phyloP scores from a whole-genome alignment of 2,329 filamentous ascomycete genomes.

The Thyridium curvatum region DNA sequence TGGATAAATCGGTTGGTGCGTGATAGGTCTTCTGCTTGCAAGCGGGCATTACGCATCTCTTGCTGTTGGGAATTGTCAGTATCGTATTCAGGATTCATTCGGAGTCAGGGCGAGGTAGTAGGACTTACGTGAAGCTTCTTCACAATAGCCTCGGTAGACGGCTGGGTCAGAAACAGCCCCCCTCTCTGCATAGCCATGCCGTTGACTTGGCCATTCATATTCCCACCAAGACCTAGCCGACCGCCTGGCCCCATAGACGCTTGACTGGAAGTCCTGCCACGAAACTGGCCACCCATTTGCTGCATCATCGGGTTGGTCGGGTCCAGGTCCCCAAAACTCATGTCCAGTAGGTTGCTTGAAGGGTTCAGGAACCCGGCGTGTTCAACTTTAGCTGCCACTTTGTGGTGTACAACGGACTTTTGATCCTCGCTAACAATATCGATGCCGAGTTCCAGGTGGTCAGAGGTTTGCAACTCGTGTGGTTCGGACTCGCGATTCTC shows the following conservation, averaged over 20 bases:
- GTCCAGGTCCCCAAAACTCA: constrained; percentile 90
- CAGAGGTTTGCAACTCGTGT: constrained; percentile 84
- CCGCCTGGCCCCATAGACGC: constrained; percentile 56
- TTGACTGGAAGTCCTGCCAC: constrained; percentile 64
- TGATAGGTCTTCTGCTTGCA: constrained; percentile 80
- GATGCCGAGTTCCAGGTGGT: constrained; percentile 91
- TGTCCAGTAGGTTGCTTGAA: constrained; percentile 71
- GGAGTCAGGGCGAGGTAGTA: no score
- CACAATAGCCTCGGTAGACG: constrained; percentile 91
- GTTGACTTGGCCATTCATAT: constrained; percentile 44
- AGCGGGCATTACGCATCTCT: constrained; percentile 83
- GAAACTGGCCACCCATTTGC: constrained; percentile 56
- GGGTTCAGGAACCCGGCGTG: constrained; percentile 80
- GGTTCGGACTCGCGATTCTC: constrained; percentile 97
- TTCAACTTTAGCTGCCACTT: constrained; percentile 94
- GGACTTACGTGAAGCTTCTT: constrained; percentile 72
- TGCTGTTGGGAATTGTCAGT: constrained; percentile 42
- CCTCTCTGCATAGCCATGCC: constrained; percentile 61
- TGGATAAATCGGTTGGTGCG: constrained; percentile 79
- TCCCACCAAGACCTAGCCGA: constrained; percentile 43
- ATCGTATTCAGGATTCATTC: constrained; percentile 12
- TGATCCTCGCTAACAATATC: constrained; percentile 99
- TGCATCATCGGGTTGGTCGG: constrained; percentile 68
- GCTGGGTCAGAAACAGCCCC: constrained; percentile 79
- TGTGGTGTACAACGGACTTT: constrained; percentile 97